These are phyloP conservation scores for Nicotiana tomentosiformis DNA, from an alignment of 257 asterid species.

Conservation along the genomic window DNA sequence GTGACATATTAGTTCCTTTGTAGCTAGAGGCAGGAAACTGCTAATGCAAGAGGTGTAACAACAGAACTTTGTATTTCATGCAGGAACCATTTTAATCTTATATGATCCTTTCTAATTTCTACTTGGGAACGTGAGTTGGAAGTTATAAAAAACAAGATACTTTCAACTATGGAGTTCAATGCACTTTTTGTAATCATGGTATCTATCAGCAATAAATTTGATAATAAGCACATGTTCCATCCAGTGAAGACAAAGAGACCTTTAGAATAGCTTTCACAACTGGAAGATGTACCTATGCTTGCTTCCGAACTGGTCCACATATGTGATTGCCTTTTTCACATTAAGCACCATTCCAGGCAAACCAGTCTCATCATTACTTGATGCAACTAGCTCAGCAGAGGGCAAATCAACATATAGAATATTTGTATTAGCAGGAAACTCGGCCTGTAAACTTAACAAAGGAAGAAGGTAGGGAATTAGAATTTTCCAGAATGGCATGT, in stretches of 20 bases:
- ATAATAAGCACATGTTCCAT: not conserved
- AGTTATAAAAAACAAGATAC: not conserved
- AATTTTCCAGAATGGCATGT: constrained; percentile 16
- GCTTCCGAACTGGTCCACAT: constrained; percentile 77
- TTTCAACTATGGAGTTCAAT: not conserved
- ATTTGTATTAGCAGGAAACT: constrained; percentile 96
- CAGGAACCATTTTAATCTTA: not conserved
- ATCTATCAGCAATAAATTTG: constrained; percentile 1
- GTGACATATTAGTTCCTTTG: not conserved
- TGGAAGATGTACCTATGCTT: constrained; percentile 53
- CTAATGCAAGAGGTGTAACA: not conserved
- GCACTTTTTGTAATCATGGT: not conserved
- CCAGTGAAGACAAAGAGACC: not conserved
- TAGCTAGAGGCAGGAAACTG: not conserved
- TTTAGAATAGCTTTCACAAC: constrained; percentile 7
- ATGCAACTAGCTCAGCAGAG: constrained; percentile 79
- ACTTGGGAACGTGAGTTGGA: not conserved
- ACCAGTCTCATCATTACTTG: constrained; percentile 59
- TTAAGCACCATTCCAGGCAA: constrained; percentile 96
- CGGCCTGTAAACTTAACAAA: constrained; percentile 68
- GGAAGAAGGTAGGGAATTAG: constrained; percentile 28
- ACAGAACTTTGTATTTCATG: not conserved
- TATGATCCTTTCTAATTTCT: not conserved
- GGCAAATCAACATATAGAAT: constrained; percentile 88
- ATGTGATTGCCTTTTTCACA: constrained; percentile 69